phyloP scores from a whole-genome alignment of 192 early-diverging fungal species.

The Rhizophagus clarus region DNA sequence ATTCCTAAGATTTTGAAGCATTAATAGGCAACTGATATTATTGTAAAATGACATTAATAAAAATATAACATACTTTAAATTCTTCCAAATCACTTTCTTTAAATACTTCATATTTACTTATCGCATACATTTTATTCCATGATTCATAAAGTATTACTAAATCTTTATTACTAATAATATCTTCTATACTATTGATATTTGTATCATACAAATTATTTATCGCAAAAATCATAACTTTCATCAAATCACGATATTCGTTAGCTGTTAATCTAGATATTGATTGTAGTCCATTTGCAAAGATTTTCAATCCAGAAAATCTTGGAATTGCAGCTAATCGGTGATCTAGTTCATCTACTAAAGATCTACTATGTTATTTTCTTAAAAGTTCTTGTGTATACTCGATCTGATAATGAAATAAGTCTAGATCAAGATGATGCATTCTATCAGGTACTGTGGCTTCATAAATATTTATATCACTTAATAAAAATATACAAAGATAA shows the following conservation, averaged over 20 bases:
- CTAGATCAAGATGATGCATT: background rate
- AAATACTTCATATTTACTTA: background rate
- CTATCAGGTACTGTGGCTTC: background rate
- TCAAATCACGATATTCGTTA: background rate
- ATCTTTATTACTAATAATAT: background rate
- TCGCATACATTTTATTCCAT: background rate
- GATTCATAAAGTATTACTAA: background rate
- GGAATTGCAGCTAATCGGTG: background rate
- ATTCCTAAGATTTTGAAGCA: background rate
- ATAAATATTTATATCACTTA: slow-evolving; percentile 1
- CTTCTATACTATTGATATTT: no score
- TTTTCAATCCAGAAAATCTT: background rate
- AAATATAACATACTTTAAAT: background rate
- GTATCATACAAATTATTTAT: no score
- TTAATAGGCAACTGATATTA: background rate
- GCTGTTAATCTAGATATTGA: background rate
- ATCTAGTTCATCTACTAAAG: background rate
- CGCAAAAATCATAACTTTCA: background rate
- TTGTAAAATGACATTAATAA: no score
- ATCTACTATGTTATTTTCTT: background rate
- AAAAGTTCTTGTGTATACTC: background rate
- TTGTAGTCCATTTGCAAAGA: background rate
- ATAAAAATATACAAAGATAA: no score
- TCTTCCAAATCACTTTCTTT: background rate
- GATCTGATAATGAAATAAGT: background rate